Percentiles rank a stretch among this genome's conserved stretches.
Conservation (phyloP, 108 stramenopile genomes). For the Cyclostephanos invisitatus region DNA sequence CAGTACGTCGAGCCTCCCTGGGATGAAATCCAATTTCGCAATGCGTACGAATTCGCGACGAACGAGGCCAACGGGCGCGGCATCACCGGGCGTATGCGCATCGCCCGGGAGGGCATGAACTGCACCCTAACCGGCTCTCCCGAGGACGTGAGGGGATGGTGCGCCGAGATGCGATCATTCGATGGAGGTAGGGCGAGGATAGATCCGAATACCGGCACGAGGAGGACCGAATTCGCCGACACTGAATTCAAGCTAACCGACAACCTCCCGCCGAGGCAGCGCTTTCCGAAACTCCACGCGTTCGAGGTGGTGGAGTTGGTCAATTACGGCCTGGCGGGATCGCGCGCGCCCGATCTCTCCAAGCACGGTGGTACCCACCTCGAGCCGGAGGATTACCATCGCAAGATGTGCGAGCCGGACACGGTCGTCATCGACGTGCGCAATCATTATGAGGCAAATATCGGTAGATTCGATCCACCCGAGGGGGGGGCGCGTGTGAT, state of each 20-base stretch:
- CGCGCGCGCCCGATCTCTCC: conserved; percentile 65
- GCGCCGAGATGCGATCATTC: conserved; percentile 56
- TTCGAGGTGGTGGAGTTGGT: conserved; percentile 82
- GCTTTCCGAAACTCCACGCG: conserved; percentile 78
- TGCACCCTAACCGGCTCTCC: conserved; percentile 81
- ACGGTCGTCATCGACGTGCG: conserved; percentile 92
- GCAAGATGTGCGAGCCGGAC: conserved; percentile 68
- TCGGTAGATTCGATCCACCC: conserved; percentile 62
- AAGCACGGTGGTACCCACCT: conserved; percentile 77
- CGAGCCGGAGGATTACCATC: conserved; percentile 83
- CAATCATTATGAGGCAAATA: conserved; percentile 89
- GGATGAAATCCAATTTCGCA: conserved; percentile 64
- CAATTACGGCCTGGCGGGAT: conserved; percentile 81
- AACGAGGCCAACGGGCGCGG: conserved; percentile 47
- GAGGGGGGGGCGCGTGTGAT: conserved; percentile 70
- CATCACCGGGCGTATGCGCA: conserved; percentile 84
- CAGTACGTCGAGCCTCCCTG: conserved; percentile 88
- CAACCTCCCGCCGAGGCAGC: conserved; percentile 66
- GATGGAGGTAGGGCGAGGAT: conserved; percentile 44
- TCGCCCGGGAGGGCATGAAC: conserved; percentile 88
- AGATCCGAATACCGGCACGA: conserved; percentile 22
- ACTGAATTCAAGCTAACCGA: conserved; percentile 89
- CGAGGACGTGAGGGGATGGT: conserved; percentile 60
- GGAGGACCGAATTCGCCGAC: conserved; percentile 53
- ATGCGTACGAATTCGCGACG: conserved; percentile 49